Conservation (phyloP, 257 asterid species). For the Thymus mandschuricus region DNA sequence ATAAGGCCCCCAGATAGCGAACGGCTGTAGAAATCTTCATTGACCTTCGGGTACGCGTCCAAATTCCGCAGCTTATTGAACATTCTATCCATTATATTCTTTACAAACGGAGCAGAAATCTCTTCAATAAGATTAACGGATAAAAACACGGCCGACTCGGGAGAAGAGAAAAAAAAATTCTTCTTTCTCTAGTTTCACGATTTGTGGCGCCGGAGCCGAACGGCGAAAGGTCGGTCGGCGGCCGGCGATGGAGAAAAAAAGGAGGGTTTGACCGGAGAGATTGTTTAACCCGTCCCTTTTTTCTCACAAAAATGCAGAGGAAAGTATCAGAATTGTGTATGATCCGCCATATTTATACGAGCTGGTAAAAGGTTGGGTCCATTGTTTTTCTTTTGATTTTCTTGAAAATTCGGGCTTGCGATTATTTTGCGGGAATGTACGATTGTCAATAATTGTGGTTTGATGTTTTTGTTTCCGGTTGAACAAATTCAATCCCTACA, state of each 20-base stretch:
- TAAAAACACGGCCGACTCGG: conserved; percentile 13
- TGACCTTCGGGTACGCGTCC: conserved; percentile 95
- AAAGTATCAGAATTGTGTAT: background rate
- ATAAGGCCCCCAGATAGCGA: conserved; percentile 89
- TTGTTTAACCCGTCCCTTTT: conserved; percentile 27
- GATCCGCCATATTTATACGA: background rate
- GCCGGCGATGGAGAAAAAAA: conserved; percentile 44
- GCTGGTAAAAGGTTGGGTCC: conserved; percentile 5
- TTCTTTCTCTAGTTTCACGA: background rate
- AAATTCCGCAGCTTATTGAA: conserved; percentile 74
- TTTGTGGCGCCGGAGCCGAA: background rate
- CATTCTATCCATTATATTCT: conserved; percentile 49
- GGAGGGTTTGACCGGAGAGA: conserved; percentile 41
- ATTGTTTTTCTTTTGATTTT: background rate
- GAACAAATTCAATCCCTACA: conserved; percentile 17
- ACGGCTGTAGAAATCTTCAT: conserved; percentile 96
- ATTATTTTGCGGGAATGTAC: conserved; percentile 28
- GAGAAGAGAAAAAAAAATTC: background rate
- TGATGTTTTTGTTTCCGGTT: background rate
- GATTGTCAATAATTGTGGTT: conserved; percentile 12
- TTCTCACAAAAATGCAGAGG: background rate
- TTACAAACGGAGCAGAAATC: background rate
- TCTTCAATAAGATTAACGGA: background rate
- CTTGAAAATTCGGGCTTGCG: background rate
- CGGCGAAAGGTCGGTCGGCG: conserved; percentile 1